These are phyloP conservation scores for Stylosanthes scabra DNA, from an alignment of 331 rosid genomes.

Conservation along the genomic window DNA sequence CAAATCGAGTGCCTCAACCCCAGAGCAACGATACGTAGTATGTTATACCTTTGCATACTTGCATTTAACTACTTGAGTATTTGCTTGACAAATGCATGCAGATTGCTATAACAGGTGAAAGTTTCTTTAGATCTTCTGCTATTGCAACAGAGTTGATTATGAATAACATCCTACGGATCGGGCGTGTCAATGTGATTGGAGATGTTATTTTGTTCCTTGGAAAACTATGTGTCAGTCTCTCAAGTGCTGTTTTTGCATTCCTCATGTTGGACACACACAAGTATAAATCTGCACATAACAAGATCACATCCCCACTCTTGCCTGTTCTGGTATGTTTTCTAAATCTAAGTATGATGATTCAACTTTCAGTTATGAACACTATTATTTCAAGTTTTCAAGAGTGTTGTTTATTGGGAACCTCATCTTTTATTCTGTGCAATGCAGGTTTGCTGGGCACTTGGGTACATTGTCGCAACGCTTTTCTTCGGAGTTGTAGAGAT, in stretches of 20 bases:
- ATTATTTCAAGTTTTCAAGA: too few relatives aligned
- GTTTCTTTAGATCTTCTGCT: constrained; percentile 82
- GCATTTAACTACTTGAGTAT: constrained; percentile 5
- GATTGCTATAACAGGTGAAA: constrained; percentile 90
- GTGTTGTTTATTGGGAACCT: constrained; percentile 5
- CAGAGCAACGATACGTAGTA: neutral
- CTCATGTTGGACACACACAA: constrained; percentile 90
- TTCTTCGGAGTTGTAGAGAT: constrained; percentile 95
- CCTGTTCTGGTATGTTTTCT: too few relatives aligned
- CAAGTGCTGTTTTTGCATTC: constrained; percentile 80
- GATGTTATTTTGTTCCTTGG: constrained; percentile 91
- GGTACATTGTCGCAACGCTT: constrained; percentile 88
- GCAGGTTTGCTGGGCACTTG: constrained; percentile 93
- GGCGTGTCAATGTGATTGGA: constrained; percentile 87
- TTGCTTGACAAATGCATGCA: constrained; percentile 50
- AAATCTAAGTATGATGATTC: too few relatives aligned
- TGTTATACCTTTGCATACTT: neutral
- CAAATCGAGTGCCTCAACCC: too few relatives aligned
- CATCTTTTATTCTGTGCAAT: constrained; percentile 3
- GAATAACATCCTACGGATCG: constrained; percentile 84
- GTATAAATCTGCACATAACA: constrained; percentile 76
- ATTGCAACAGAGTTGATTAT: constrained; percentile 81
- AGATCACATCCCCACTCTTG: constrained; percentile 88
- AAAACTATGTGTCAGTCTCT: constrained; percentile 83
- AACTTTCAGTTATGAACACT: too few relatives aligned